A percentile compares a stretch with the other conserved stretches of the same genome.
phyloP scores from a whole-genome alignment of 805 yeast species.

The Hanseniaspora singularis region DNA sequence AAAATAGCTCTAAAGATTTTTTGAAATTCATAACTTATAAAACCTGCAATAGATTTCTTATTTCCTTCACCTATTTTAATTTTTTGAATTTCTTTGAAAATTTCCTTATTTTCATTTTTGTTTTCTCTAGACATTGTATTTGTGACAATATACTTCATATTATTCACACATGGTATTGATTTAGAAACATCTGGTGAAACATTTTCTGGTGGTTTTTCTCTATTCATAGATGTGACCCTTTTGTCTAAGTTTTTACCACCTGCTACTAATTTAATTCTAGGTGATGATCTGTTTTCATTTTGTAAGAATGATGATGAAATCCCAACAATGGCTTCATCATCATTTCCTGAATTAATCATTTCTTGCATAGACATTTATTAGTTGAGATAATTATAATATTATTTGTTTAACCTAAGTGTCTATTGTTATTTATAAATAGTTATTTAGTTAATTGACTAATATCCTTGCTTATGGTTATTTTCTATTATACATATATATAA shows the following conservation, averaged over 20 bases:
- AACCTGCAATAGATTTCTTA: slow-evolving; percentile 11
- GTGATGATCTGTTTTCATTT: neutral
- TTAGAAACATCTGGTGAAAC: slow-evolving; percentile 7
- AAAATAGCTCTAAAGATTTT: slow-evolving; percentile 17
- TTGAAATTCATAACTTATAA: slow-evolving; percentile 4
- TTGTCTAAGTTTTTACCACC: neutral
- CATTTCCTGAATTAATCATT: neutral
- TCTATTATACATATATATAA: no score
- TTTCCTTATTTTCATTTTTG: neutral
- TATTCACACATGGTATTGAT: slow-evolving; percentile 4
- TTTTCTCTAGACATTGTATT: neutral
- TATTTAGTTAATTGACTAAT: no score
- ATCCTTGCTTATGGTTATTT: no score
- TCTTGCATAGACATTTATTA: neutral
- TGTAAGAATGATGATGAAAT: neutral
- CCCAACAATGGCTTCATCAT: neutral
- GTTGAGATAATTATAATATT: neutral
- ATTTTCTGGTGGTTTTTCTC: slow-evolving; percentile 16
- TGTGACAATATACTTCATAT: neutral
- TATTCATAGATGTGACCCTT: neutral
- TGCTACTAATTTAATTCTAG: neutral
- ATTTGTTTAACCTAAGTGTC: no score
- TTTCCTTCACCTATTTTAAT: slow-evolving; percentile 6
- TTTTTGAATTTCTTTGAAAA: neutral
- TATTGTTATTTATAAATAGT: no score